Evolutionary conservation across 371 early-diverging fungal species (phyloP).

Genomic region (Haplosporangium sp.): DNA sequence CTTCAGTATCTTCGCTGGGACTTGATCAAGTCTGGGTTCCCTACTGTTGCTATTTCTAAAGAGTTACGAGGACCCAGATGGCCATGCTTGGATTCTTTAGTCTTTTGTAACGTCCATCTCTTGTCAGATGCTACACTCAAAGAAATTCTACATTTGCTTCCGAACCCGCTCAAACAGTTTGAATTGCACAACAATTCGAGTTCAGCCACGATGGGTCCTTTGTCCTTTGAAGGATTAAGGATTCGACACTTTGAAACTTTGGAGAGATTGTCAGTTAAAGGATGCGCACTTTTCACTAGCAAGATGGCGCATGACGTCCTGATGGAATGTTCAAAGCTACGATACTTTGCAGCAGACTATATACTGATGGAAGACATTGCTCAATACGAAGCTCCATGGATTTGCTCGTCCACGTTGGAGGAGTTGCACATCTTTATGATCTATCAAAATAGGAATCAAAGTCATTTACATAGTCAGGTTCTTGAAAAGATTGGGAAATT

Average conservation of each 20-base stretch:
- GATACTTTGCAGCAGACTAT: neutral
- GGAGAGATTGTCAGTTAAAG: neutral
- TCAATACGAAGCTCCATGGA: neutral
- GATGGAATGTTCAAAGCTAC: neutral
- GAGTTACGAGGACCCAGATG: neutral
- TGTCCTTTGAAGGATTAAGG: neutral
- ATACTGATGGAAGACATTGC: neutral
- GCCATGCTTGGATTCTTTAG: neutral
- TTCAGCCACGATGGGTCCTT: neutral
- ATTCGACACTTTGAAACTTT: neutral
- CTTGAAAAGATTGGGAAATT: neutral
- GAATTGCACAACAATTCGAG: neutral
- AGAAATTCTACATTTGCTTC: neutral
- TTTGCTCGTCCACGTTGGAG: neutral
- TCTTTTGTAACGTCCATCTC: neutral
- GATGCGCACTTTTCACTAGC: neutral
- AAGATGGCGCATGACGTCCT: neutral
- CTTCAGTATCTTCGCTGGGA: neutral
- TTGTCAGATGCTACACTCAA: neutral
- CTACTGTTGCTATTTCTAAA: neutral
- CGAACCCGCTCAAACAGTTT: neutral
- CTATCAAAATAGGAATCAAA: neutral
- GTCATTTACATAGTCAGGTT: neutral
- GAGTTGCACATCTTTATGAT: neutral
- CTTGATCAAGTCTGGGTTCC: neutral